Evolutionary conservation across 345 rosid genomes (phyloP), one percentile per base, ranked within the genome.

Genomic region (Linum tenue): DNA sequence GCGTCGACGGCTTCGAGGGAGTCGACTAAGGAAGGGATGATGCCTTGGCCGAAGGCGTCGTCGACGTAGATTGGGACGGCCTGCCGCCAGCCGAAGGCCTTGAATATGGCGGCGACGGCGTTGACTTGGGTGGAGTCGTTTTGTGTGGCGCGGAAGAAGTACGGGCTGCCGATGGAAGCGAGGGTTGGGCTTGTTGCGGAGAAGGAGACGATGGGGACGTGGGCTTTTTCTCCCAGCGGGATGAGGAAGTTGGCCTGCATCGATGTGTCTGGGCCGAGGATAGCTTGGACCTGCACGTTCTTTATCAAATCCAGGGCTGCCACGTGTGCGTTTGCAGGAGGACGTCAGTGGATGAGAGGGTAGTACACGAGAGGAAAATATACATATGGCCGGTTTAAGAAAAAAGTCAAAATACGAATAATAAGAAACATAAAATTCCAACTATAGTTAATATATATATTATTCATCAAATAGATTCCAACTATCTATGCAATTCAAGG

Each of bases 221-320:
- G 70, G 63, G 75, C 69, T 44, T 72, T 77, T 55, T 51, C 60
- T 17, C 85, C 83, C 0, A 79, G 63, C 12, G 68, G 60, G 8
- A 72, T 55, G 5, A 77, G 43, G 59, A 79, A 75, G n/a, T 70
- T 53, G n/a, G 81, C 66, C 56, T 77, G 76, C 64, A 31, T 71
- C 7, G 83, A 70, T 39, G 60, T 60, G 35, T 56, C 40, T 22
- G 83, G 83, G 1, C 83, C 85, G 0, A 82, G n/a, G 53, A 82
- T 79, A 31, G 80, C 83, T 10, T 74, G 71, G 31, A 79, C 83
- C 53, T 73, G 39, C 36, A 55, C 69, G 36, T 82, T 80, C 40
- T 75, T 36, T 55, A 82, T 68, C 72, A 79, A 63, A 17, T 82
- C 81, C 14, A 72, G 31, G 22, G 76, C 85, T 79, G 82, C 50